Base-by-base conservation (phyloP, 2,329 filamentous ascomycete genomes). In the Pezizomycotina sp. region DNA sequence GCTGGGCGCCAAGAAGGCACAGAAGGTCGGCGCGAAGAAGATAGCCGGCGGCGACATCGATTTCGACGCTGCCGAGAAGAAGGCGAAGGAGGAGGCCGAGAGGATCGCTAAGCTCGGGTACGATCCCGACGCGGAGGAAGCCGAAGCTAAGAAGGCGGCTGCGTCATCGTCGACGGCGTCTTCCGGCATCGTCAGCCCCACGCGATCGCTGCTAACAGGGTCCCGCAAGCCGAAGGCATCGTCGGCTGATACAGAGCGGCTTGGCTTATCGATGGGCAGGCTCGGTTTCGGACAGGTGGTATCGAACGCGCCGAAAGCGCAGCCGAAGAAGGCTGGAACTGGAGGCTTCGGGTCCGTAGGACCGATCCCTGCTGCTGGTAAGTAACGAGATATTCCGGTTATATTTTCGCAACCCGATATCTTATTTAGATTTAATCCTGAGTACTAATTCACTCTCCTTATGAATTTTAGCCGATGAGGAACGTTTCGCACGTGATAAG, bases 1-100 rank as follows among this genome's bases (percentile, higher is more conserved):
- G n/a, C 67, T 91, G 15, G 78, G 79, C 41, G 77, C 77, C 20
- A 89, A 86, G 64, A 89, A 84, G 64, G 66, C 65, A 5, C 64
- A 69, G 27, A 92, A 91, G 62, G 67, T 95, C 7, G 89, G 86
- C 22, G 86, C 75, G 18, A 95, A 95, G 71, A 95, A 95, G 65
- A 71, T 92, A 21, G 71, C 67, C 3, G 68, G 65, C 28, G 42
- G 35, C 8, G 47, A 50, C 22, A 38, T 41, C 12, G 44, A 44
- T 16, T 98, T 98, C 53, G 89, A 98, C 47, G 89, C 86, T 57
- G 89, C 84, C 3, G 89, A 98, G 65, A 82, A 80, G 59, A 92
- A 91, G 61, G 89, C 89, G 27, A 92, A 86, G 58, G 89, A 95
- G 59, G 89, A 98, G 59, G 89, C 84, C 2, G 89, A 95, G 58